A percentile compares a stretch with the other conserved stretches of the same genome.
These are phyloP conservation scores for Elsinoe arachidis DNA, from an alignment of 2,329 filamentous ascomycete genomes.

Conservation along the genomic window DNA sequence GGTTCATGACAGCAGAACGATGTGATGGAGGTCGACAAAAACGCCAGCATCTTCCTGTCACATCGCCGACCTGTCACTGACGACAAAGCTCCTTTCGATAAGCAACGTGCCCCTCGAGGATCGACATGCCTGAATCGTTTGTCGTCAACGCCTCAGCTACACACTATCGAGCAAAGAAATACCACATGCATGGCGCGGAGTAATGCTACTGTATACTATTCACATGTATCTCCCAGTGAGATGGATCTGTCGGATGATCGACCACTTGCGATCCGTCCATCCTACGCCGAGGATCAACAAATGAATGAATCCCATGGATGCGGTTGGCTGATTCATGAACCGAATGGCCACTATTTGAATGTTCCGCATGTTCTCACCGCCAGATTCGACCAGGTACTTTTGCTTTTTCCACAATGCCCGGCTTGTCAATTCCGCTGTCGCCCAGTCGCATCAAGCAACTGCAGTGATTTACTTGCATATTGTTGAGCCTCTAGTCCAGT, in stretches of 20 bases:
- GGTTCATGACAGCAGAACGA: too few species aligned
- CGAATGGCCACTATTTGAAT: constrained; percentile 3
- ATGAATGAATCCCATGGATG: not conserved
- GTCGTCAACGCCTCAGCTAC: too few species aligned
- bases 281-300: not conserved
- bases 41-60: too few species aligned
- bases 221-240: not conserved
- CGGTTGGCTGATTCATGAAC: not conserved
- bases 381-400: not conserved
- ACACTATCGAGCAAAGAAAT: too few species aligned
- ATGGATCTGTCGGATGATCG: constrained; percentile 2
- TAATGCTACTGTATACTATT: too few species aligned
- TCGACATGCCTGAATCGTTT: too few species aligned
- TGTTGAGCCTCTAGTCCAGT: not conserved
- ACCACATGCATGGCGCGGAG: too few species aligned
- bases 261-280: not conserved
- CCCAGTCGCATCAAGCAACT: not conserved
- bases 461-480: not conserved
- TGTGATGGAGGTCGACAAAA: too few species aligned
- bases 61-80: too few species aligned
- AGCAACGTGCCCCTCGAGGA: too few species aligned
- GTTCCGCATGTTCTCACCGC: not conserved
- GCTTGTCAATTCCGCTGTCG: not conserved
- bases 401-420: not conserved
- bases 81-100: too few species aligned